Evolutionary conservation across 306 rosid genomes (phyloP), one percentile per base, ranked within the genome.

Genomic region (Vigna mungo): DNA sequence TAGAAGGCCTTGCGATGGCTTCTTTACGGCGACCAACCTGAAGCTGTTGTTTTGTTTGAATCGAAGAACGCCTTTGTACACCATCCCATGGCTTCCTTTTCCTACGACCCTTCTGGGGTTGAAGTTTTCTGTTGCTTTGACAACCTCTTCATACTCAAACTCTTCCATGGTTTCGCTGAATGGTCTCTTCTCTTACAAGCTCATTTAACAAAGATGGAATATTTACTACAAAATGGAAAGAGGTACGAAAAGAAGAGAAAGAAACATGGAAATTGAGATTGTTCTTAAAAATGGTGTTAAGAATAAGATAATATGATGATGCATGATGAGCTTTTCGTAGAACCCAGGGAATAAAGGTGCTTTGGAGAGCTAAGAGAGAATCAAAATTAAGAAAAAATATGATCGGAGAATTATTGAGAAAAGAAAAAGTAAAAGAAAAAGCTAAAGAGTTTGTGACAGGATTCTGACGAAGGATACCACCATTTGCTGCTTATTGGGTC

Each of bases 11-110:
- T 61, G 6, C 0, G 66, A 41, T 6, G 88, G 74, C 80, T 86
- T 88, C 82, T 90, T 90, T 1, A 90, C 43, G 0, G 89, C 95
- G 10, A 90, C 87, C 1, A 76, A 18, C 0, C 18, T 60, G 44
- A 74, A 18, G 0, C 18, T 65, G 44, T 58, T n/a, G 39, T 58
- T n/a, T 54, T 76, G 58, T 15, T 67, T 64, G 32, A 30, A 6
- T 37, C 0, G 49, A 44, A 86, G 55, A 2, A 23, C 16, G 15
- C 75, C 95, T 72, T 74, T 79, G 71, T 76, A 88, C 2, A 90
- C 89, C 44, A 27, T 77, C 8, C 95, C 92, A 53, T 88, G 92
- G 80, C 90, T 84, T 75, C 95, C 95, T 85, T 78, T 90, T 7
- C 96, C 92, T 4, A 88, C 51, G 9, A 88, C 68, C 36, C 21